Base-by-base conservation (phyloP, 352 stramenopile genomes). In the Blastocystis sp. region DNA sequence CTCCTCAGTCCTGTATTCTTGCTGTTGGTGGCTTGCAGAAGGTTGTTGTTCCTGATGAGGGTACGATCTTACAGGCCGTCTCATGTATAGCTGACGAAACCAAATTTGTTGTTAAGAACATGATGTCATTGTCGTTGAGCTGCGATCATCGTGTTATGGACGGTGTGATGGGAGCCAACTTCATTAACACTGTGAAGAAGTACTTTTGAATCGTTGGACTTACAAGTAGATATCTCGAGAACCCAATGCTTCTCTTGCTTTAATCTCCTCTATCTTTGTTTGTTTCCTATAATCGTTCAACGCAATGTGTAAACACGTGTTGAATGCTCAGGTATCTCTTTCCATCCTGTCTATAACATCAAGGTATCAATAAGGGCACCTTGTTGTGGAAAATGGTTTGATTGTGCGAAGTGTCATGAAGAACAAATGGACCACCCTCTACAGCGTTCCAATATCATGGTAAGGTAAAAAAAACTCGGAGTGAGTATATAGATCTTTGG, bases 1-100 rank as follows among this genome's bases (percentile, higher is more conserved):
- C 94, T 51, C 96, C 96, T 12, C 95, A 98, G 91, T 95, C 95
- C 1, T 97, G 94, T 78, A 99, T 99, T 91, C 92, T 99, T 87
- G 96, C 97, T 0, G 93, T 99, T 5, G 97, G 96, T 67, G 93
- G 94, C 43, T 95, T 95, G 71, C 90, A 93, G 73, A 92, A 93
- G 86, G 93, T 93, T 77, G 89, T 98, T 63, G 78, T 95, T 29
- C 49, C 78, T 77, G 27, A 61, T 19, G 37, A 87, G 51, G 24
- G 39, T 56, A 27, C 19, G 54, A 5, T 7, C 78, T n/a, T 32
- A 12, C 21, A 78, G 29, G 27, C 19, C 27, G 78, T 14, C n/a
- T 59, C 11, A 35, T 14, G 49, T 27, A 57, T 66, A 65, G 52
- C 43, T 24, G 49, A 86, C n/a, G 39, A 54, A 14, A 78, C n/a